These are phyloP conservation scores for Pyrus pyrifolia DNA, from an alignment of 306 rosid genomes.

Conservation along the genomic window DNA sequence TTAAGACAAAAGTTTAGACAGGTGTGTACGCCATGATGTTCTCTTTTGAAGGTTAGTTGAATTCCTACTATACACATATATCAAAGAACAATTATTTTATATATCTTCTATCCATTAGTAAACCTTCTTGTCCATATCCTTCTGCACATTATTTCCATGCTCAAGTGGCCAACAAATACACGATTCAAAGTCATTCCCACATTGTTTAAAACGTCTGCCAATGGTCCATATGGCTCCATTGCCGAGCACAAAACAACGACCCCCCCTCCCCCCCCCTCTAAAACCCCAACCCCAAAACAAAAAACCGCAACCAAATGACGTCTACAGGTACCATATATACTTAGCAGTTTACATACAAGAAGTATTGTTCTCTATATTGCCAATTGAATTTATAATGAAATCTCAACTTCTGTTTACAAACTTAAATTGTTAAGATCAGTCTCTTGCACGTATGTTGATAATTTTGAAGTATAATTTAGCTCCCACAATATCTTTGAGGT, in stretches of 20 bases:
- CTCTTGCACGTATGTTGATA: too few relatives aligned
- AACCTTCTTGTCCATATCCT: constrained; percentile 23
- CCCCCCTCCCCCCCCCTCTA: too few relatives aligned
- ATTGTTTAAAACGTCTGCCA: constrained; percentile 27
- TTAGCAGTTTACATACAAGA: not conserved
- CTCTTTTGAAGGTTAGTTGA: constrained; percentile 8
- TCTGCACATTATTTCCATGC: constrained; percentile 10
- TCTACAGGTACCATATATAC: not conserved
- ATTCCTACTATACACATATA: not conserved
- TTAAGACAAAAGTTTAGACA: constrained; percentile 11
- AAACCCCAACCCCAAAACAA: too few relatives aligned
- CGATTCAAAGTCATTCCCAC: constrained; percentile 26
- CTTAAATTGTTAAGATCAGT: too few relatives aligned
- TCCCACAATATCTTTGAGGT: too few relatives aligned
- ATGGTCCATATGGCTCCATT: constrained; percentile 6
- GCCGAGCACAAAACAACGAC: constrained; percentile 1
- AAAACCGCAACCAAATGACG: not conserved
- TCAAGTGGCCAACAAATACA: constrained; percentile 47
- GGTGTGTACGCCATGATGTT: constrained; percentile 2
- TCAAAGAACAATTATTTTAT: constrained; percentile 11
- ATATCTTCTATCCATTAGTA: constrained; percentile 4
- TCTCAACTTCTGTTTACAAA: too few relatives aligned
- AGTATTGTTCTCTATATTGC: too few relatives aligned
- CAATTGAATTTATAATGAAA: too few relatives aligned
- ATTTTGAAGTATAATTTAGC: too few relatives aligned